A percentile compares a stretch with the other conserved stretches of the same genome.
Evolutionary conservation across 2,329 filamentous ascomycete species (phyloP).

Genomic region (Ascochyta pisi): DNA sequence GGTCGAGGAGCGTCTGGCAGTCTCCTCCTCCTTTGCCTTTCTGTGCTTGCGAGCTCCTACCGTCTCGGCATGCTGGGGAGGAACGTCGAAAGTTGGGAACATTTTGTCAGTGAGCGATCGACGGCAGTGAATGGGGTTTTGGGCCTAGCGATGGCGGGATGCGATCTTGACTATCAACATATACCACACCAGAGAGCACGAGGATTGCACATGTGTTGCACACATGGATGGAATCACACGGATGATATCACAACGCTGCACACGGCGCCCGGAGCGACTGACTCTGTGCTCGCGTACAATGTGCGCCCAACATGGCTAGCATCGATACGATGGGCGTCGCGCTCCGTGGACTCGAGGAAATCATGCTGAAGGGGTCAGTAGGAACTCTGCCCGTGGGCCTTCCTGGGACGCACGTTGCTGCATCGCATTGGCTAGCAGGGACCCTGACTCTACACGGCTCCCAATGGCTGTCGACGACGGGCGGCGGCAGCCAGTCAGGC

Average conservation of each 20-base stretch:
- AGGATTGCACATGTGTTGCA: constrained; percentile 18
- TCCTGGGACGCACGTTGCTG: constrained; percentile 13
- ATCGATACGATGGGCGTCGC: constrained; percentile 19
- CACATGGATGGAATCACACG: constrained; percentile 17
- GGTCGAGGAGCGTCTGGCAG: constrained; percentile 25
- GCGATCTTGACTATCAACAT: constrained; percentile 16
- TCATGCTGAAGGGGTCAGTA: constrained; percentile 5
- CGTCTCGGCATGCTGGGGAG: constrained; percentile 35
- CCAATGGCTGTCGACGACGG: background rate
- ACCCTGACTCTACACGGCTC: constrained; percentile 4
- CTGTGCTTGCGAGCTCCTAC: constrained; percentile 34
- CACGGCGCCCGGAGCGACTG: constrained; percentile 15
- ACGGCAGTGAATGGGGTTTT: constrained; percentile 3
- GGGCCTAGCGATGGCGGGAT: constrained; percentile 14
- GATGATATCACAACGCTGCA: constrained; percentile 18
- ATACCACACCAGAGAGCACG: constrained; percentile 11
- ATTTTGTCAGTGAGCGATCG: constrained; percentile 21
- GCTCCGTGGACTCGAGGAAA: background rate
- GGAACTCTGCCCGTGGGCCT: background rate
- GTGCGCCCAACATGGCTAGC: constrained; percentile 17
- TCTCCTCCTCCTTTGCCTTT: constrained; percentile 29
- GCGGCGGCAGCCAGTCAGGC: constrained; percentile 13
- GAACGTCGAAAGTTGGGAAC: constrained; percentile 39
- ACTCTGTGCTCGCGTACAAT: constrained; percentile 19
- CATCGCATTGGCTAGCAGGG: constrained; percentile 14